Base-by-base conservation (phyloP, 192 early-diverging fungal species). In the Chytriomyces sp. region DNA sequence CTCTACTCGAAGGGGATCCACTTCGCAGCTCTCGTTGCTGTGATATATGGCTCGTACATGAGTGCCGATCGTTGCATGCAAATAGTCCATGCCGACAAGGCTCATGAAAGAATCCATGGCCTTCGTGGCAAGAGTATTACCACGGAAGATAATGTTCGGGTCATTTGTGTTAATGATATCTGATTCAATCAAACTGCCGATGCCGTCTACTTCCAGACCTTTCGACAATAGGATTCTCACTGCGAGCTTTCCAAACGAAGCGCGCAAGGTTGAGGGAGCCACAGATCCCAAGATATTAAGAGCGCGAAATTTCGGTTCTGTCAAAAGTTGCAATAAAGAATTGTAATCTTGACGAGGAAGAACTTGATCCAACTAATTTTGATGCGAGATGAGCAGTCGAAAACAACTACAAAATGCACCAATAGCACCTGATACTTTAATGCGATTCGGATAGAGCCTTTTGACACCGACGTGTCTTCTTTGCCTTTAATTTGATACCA, bases 101-200 rank as follows among this genome's bases (percentile, higher is more conserved):
- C 88, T 88, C 85, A 88, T 85, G 71, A 82, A 88, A 59, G 80
- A 71, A 58, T 88, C 86, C 39, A 88, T 39, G 2, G 78, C 58
- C 64, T 88, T 88, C 12, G 83, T 87, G n/a, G 85, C 84, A 38
- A 88, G 52, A 10, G 81, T 77, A 53, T 86, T 88, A 3, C 81
- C 86, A 38, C 86, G 74, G 62, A 88, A 88, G 32, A 88, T 79
- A 34, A 83, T 87, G 58, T 88, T 82, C 5, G 77, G 60, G 30
- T 73, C 71, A 25, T 22, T 55, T 28, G 71, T 73, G 10, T 25
- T 31, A 14, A 22, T 30, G 31, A 73, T 64, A n/a, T 73, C 71
- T 5, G 64, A 5, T 30, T 75, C 74, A 34, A 75, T 53, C 8
- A 75, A 49, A 32, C 40, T 49, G 30, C 8, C 61, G 28, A 75